A percentile compares a stretch with the other conserved stretches of the same genome.
phyloP scores from a whole-genome alignment of 768 basidiomycete species.

The Gymnopilus dilepis region DNA sequence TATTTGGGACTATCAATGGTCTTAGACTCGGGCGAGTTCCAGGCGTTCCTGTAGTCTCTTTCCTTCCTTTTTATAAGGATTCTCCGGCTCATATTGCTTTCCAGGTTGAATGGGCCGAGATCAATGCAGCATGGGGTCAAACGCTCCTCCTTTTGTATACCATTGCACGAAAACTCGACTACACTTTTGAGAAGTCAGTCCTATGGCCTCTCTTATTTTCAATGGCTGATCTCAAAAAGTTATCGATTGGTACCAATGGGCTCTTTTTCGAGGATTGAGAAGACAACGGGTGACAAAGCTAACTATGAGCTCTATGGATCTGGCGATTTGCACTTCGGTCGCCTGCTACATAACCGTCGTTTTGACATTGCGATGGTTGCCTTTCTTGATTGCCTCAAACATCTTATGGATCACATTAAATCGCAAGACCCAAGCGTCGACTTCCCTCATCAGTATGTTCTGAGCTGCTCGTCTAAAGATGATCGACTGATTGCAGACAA shows the following conservation, averaged over 20 bases:
- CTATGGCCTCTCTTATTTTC: not conserved
- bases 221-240: slow-evolving; percentile 43
- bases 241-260: slow-evolving; percentile 94
- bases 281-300: slow-evolving; percentile 78
- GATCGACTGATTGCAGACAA: slow-evolving; percentile 14
- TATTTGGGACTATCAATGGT: slow-evolving; percentile 98
- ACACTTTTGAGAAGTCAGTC: slow-evolving; percentile 77
- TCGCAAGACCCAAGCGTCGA: slow-evolving; percentile 73
- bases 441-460: slow-evolving; percentile 86
- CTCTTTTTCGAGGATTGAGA: slow-evolving; percentile 92
- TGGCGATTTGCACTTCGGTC: slow-evolving; percentile 87
- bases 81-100: slow-evolving; percentile 18
- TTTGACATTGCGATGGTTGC: slow-evolving; percentile 98
- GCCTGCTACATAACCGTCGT: slow-evolving; percentile 90
- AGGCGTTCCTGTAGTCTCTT: slow-evolving; percentile 68
- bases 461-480: slow-evolving; percentile 3
- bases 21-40: slow-evolving; percentile 89
- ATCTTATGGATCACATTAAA: slow-evolving; percentile 86
- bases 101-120: slow-evolving; percentile 97
- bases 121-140: slow-evolving; percentile 99
- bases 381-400: slow-evolving; percentile 92
- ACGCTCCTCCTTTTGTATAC: slow-evolving; percentile 91
- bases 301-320: slow-evolving; percentile 94
- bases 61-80: not conserved
- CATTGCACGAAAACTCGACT: slow-evolving; percentile 90